These are phyloP conservation scores for Claviceps lovelessii DNA, from an alignment of 2,329 filamentous ascomycete genomes.

Conservation along the genomic window DNA sequence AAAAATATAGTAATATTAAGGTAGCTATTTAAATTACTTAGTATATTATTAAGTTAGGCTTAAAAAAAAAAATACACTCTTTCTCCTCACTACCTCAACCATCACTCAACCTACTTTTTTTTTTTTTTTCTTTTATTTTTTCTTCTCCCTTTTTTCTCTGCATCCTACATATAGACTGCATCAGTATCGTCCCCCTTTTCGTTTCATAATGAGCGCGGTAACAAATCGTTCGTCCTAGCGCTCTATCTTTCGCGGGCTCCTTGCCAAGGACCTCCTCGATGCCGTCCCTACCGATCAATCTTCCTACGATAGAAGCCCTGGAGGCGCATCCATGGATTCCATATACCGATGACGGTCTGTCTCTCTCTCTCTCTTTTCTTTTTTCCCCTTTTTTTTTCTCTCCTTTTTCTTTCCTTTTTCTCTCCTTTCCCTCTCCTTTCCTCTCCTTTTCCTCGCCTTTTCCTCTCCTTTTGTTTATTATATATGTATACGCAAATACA, in stretches of 20 bases:
- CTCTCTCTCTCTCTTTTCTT: too few relatives aligned
- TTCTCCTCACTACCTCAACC: too few relatives aligned
- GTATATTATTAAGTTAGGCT: too few relatives aligned
- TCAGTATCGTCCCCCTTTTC: background rate
- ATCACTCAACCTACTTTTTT: too few relatives aligned
- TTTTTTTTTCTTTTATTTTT: background rate
- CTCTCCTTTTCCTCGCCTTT: accelerated
- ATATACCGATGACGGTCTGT: conserved; percentile 41
- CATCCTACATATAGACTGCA: too few relatives aligned
- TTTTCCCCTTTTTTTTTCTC: background rate
- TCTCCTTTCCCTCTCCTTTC: too few relatives aligned
- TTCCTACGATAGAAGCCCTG: conserved; percentile 43
- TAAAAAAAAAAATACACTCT: too few relatives aligned
- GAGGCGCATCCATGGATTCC: conserved; percentile 44
- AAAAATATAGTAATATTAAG: too few relatives aligned
- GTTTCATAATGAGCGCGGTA: background rate
- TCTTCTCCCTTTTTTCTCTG: background rate
- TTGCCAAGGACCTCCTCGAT: conserved; percentile 44
- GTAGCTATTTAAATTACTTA: too few relatives aligned
- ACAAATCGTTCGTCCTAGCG: conserved; percentile 21
- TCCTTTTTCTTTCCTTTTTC: too few relatives aligned
- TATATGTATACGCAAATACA: background rate
- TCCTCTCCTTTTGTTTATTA: too few relatives aligned
- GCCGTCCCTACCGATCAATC: conserved; percentile 40
- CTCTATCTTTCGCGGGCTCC: conserved; percentile 47